Base-by-base conservation (phyloP, 768 basidiomycete genomes). In the Lactifluus piperatus region DNA sequence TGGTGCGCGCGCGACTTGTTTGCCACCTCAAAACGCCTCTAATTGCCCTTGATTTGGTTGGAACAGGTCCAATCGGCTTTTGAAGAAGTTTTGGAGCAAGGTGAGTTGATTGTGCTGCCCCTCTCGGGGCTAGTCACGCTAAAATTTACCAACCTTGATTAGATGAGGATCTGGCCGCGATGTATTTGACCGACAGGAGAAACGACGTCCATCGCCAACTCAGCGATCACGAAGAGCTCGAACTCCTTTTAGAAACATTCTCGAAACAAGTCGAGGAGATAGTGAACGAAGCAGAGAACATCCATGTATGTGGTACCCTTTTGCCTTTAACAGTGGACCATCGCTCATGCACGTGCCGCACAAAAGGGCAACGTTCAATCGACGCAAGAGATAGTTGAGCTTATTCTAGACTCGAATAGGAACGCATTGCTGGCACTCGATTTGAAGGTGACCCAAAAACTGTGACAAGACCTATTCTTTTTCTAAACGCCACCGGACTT, bases 201-300 rank as follows among this genome's bases (percentile, higher is more conserved):
- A 83, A 81, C 26, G 79, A 79, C 26, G 64, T 74, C 4, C 72
- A 75, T n/a, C 79, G 88, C n/a, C 76, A 79, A 36, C 68, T 79
- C 49, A 77, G 83, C 59, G 94, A 95, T 67, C 95, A 97, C 69
- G 91, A 94, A 62, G 95, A 97, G 62, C 76, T 97, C 1, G 95
- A 98, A 68, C 79, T 94, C 11, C 75, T 98, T 20, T 75, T 98
- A n/a, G 95, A 98, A 69, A 89, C 88, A 9, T 97, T 97, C 71
- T 82, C 87, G 29, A 97, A 97, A 70, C 95, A 97, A 70, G 93
- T 95, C 0, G 94, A 97, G 70, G 94, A 97, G 75, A 90, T 97
- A 52, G 92, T 94, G 4, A 94, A 88, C 63, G 94, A 97, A 72
- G 86, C 91, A 4, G 89, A 91, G 69, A 91, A 80, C 60, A 92